Conservation (phyloP, 2,329 filamentous ascomycete genomes). For the Ophiostoma sp. region DNA sequence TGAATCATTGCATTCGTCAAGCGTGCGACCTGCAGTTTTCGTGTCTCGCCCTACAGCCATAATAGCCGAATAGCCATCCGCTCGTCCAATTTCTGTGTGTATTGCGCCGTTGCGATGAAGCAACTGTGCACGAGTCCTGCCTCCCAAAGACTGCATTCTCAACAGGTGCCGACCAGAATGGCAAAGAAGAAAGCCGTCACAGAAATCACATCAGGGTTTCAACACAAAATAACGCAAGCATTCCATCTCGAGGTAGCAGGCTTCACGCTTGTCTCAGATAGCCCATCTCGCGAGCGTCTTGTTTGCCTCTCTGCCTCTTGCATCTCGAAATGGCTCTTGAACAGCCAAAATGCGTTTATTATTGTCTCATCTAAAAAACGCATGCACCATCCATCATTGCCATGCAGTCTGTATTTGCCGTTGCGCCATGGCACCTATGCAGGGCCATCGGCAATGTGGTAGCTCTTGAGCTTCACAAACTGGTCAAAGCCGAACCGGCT, state of each 20-base stretch:
- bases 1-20: no score
- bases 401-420: not conserved
- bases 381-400: not conserved
- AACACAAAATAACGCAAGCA: not conserved
- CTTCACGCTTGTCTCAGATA: not conserved
- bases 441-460: slow-evolving; percentile 78
- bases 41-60: no score
- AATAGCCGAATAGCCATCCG: not conserved
- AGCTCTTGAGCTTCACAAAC: slow-evolving; percentile 95
- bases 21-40: no score
- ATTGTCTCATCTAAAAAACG: not conserved
- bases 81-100: not conserved
- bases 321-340: no score
- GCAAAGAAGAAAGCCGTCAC: not conserved
- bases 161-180: not conserved
- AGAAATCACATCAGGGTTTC: not conserved
- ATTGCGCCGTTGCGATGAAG: not conserved
- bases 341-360: not conserved
- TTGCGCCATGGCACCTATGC: not conserved
- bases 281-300: no score
- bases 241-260: not conserved
- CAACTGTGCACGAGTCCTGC: not conserved
- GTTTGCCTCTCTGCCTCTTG: no score
- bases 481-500: slow-evolving; percentile 90
- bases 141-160: not conserved